These are phyloP conservation scores for Trypanosomatidae sp. DNA, from an alignment of 208 protist genomes.

Conservation along the genomic window DNA sequence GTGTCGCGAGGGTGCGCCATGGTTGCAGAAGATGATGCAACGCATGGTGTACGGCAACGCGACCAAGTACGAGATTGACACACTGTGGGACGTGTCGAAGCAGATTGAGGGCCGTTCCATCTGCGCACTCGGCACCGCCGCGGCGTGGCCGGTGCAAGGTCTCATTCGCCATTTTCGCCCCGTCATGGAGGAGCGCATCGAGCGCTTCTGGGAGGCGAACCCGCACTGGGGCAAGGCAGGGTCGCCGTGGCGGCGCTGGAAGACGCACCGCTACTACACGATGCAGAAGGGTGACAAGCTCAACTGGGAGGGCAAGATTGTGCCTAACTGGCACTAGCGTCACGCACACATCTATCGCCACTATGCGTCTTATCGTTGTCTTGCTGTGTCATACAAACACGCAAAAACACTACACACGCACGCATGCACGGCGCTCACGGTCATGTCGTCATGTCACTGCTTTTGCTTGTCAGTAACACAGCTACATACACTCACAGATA, in stretches of 20 bases:
- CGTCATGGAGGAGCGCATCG: constrained; percentile 93
- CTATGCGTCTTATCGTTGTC: too few species aligned
- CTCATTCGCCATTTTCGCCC: constrained; percentile 96
- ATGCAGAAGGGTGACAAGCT: constrained; percentile 83
- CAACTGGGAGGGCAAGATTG: constrained; percentile 83
- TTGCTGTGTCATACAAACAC: too few species aligned
- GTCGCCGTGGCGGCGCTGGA: constrained; percentile 74
- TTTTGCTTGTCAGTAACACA: too few species aligned
- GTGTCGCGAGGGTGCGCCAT: constrained; percentile 94
- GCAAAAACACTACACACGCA: too few species aligned
- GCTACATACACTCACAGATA: too few species aligned
- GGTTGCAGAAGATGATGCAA: constrained; percentile 96
- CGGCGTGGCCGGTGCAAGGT: constrained; percentile 97
- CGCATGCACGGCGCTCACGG: too few species aligned
- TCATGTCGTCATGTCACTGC: too few species aligned
- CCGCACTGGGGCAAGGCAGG: constrained; percentile 77
- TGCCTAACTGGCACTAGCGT: too few species aligned
- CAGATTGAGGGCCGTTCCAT: constrained; percentile 99
- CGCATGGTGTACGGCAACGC: constrained; percentile 95
- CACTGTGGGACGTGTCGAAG: constrained; percentile 93
- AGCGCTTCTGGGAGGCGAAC: constrained; percentile 78
- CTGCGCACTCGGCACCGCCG: constrained; percentile 97
- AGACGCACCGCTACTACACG: constrained; percentile 82
- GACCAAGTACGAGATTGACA: constrained; percentile 95
- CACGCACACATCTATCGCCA: too few species aligned